phyloP scores from a whole-genome alignment of 768 basidiomycete species.

The Lentinula boryana region DNA sequence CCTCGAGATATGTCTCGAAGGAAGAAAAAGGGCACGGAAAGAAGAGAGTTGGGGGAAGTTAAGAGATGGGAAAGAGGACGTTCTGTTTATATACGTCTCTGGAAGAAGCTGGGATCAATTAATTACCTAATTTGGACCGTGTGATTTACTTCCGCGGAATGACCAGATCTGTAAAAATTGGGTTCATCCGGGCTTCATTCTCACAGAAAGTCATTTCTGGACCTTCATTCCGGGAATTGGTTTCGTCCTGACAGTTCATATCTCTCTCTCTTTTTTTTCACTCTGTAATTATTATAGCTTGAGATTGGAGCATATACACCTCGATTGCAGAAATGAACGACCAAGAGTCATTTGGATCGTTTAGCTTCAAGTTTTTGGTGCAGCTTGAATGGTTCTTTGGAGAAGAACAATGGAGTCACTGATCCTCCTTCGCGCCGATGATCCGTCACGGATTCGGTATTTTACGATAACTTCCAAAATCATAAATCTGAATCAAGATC shows the following conservation, averaged over 20 bases:
- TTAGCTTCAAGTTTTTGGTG: neutral
- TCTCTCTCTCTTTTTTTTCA: neutral
- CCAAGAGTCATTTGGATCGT: neutral
- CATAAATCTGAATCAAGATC: constrained; percentile 5
- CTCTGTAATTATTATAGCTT: neutral
- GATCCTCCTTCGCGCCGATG: constrained; percentile 1
- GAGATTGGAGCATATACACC: neutral
- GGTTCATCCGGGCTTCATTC: neutral
- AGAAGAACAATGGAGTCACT: neutral
- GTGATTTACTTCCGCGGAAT: neutral
- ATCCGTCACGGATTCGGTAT: neutral
- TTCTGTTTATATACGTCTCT: constrained; percentile 1
- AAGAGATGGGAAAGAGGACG: constrained; percentile 17
- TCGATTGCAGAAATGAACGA: neutral
- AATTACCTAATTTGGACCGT: constrained; percentile 1
- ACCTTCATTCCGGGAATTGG: neutral
- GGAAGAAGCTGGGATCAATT: neutral
- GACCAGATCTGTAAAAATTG: neutral
- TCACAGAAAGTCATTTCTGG: constrained; percentile 1
- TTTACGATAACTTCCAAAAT: neutral
- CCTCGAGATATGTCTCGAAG: constrained; percentile 32
- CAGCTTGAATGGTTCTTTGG: neutral
- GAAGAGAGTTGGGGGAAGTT: constrained; percentile 15
- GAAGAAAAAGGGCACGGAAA: constrained; percentile 24
- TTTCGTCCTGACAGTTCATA: constrained; percentile 2